Base-by-base conservation (phyloP, 495 filamentous ascomycete species). In the Podospora pseudocomata region DNA sequence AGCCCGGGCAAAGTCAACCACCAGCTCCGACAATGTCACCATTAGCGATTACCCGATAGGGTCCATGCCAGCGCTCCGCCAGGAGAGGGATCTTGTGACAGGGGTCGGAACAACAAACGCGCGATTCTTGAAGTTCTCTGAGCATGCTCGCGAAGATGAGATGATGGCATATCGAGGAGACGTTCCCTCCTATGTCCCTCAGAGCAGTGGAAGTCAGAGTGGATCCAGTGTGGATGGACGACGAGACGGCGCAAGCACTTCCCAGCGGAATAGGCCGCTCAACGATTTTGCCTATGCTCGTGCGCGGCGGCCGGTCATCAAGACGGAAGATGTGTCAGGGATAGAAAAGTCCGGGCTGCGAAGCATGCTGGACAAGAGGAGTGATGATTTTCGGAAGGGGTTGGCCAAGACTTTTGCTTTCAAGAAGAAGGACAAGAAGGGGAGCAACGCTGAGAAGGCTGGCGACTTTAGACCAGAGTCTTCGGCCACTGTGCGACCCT, bases 301-400 rank as follows among this genome's bases (percentile, higher is more conserved):
- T 60, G 81, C 77, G 3, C 72, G 79, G 49, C 80, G 81, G 61
- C 81, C 81, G 0, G 77, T 77, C 16, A 73, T 82, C 65, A 76
- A 77, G 64, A 80, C 83, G 7, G 83, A 84, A 26, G 80, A 82
- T 19, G 76, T 81, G 9, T 82, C 81, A 1, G 82, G 81, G 27
- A 85, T 85, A 69, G 83, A 86, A 68, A 81, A 84, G 67, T 84
- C 83, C 2, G 79, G 80, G 0, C 79, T 85, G 60, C 75, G 84
- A 39, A 80, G 77, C 61, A 76, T 76, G 7, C 75, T 86, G 71
- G 84, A 86, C 71, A 85, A 82, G 77, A 84, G 82, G 70, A 86
- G 84, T 68, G 81, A 84, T 55, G 78, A 79, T 1, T 78, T 85
- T 19, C 77, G 85, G 44, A 85, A 83, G 60, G 82, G 81, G 0